Conservation (phyloP, 169 alveolate genomes). For the Perkinsus olseni region DNA sequence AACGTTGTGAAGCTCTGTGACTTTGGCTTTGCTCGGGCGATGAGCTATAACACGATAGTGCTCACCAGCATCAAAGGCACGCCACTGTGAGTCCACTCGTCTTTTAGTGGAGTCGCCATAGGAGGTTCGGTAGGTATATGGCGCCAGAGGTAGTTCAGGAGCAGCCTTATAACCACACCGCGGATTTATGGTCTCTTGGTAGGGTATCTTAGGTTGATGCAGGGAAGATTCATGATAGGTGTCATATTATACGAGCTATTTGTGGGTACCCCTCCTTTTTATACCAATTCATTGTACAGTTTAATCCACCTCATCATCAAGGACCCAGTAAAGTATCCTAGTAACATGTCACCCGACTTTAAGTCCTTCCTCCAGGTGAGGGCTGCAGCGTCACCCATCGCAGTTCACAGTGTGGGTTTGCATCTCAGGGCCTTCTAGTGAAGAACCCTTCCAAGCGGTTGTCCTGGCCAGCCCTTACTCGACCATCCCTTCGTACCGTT, state of each 20-base stretch:
- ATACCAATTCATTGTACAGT: constrained; percentile 66
- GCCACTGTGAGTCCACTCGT: constrained; percentile 1
- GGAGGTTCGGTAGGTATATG: constrained; percentile 66
- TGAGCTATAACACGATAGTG: constrained; percentile 69
- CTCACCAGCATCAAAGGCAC: constrained; percentile 74
- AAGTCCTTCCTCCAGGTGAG: not conserved
- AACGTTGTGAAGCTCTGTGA: constrained; percentile 76
- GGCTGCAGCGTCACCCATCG: not conserved
- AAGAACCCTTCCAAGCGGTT: constrained; percentile 72
- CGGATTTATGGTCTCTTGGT: constrained; percentile 73
- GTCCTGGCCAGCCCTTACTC: constrained; percentile 74
- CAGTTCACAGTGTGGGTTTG: not conserved
- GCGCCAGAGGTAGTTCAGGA: constrained; percentile 83
- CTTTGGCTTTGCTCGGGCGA: constrained; percentile 83
- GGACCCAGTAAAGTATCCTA: constrained; percentile 79
- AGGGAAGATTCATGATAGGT: constrained; percentile 30
- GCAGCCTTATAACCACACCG: constrained; percentile 78
- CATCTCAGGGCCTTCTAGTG: constrained; percentile 58
- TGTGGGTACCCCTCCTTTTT: constrained; percentile 84
- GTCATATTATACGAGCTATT: constrained; percentile 76
- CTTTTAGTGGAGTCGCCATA: not conserved
- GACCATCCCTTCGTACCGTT: constrained; percentile 70
- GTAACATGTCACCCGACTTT: constrained; percentile 49
- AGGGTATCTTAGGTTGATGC: not conserved
- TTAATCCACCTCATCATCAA: constrained; percentile 66